Evolutionary conservation across 306 rosid species (phyloP).

Genomic region (Dryas octopetala): DNA sequence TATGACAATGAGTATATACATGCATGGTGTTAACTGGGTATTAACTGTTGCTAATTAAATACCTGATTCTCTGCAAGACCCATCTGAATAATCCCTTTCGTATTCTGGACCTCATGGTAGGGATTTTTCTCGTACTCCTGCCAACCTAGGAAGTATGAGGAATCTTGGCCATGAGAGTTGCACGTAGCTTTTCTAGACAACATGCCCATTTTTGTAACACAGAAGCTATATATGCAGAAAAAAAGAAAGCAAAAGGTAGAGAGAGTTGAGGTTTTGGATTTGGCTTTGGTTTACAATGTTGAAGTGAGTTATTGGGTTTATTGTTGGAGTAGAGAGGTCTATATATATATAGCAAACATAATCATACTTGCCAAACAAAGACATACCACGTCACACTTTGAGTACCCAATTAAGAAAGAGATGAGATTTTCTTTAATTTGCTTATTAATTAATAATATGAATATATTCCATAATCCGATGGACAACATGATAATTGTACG

Average conservation of each 20-base stretch:
- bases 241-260: neutral
- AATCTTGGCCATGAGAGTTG: constrained; percentile 96
- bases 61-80: constrained; percentile 99
- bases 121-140: constrained; percentile 87
- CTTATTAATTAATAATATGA: neutral
- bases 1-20: neutral
- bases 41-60: neutral
- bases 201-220: constrained; percentile 40
- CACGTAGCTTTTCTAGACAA: constrained; percentile 77
- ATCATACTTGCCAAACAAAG: neutral
- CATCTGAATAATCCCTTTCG: constrained; percentile 93
- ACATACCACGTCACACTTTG: constrained; percentile 25
- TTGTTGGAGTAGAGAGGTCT: constrained; percentile 36
- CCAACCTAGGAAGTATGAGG: constrained; percentile 96
- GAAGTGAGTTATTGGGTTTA: constrained; percentile 20
- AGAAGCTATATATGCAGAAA: no score
- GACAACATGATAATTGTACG: constrained; percentile 30
- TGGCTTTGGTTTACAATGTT: constrained; percentile 23
- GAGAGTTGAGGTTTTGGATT: constrained; percentile 12
- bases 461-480: neutral
- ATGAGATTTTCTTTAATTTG: neutral
- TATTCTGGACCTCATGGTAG: constrained; percentile 55
- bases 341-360: constrained; percentile 35
- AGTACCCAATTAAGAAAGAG: neutral
- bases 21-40: neutral